A percentile compares a stretch with the other conserved stretches of the same genome.
Evolutionary conservation across 805 yeast species (phyloP).

Genomic region (Kuraishia molischiana): DNA sequence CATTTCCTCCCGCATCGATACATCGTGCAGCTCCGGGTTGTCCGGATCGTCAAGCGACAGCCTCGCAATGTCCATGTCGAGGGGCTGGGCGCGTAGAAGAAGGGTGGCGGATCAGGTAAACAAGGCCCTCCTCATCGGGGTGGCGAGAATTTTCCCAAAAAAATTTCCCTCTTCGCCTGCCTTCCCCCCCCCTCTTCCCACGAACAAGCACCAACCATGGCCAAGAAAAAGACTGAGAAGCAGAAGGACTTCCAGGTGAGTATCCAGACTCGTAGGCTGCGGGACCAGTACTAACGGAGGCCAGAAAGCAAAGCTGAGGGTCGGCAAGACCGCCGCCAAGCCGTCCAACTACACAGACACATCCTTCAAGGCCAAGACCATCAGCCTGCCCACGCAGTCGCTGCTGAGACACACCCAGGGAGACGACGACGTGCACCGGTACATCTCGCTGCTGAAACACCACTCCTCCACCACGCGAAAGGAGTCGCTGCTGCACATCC

Average conservation of each 20-base stretch:
- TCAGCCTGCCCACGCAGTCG: conserved; percentile 29
- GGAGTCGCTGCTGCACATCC: conserved; percentile 52
- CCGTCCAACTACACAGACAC: conserved; percentile 79
- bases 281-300: neutral
- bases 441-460: conserved; percentile 64
- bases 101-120: too few species aligned
- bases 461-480: conserved; percentile 63
- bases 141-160: too few species aligned
- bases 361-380: conserved; percentile 63
- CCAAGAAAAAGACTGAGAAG: conserved; percentile 50
- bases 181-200: too few species aligned
- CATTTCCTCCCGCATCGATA: too few species aligned
- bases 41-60: too few species aligned
- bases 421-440: conserved; percentile 42
- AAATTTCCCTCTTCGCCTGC: too few species aligned
- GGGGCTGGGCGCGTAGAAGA: too few species aligned
- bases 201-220: neutral
- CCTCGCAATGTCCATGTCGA: neutral
- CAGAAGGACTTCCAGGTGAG: conserved; percentile 54
- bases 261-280: neutral
- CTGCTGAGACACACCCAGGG: conserved; percentile 4
- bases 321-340: conserved; percentile 72
- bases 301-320: conserved; percentile 67
- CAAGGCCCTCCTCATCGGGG: too few species aligned
- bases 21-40: too few species aligned